Evolutionary conservation across 805 yeast genomes (phyloP).

Genomic region (Geotrichum ghanense): DNA sequence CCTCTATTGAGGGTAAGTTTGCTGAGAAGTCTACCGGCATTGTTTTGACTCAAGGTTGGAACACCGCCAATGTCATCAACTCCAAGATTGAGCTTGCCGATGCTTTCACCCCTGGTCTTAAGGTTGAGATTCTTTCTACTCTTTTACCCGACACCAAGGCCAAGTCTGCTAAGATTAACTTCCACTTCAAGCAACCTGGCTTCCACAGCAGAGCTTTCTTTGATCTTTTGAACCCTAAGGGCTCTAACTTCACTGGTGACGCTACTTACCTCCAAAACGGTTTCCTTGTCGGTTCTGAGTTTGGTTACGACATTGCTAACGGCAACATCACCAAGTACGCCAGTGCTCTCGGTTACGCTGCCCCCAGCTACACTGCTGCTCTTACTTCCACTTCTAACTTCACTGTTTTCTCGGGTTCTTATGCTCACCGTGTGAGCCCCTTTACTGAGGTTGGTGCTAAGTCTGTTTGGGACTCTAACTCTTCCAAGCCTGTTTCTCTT

Average conservation of each 20-base stretch:
- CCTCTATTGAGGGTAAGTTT: slow-evolving; percentile 84
- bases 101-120: slow-evolving; percentile 88
- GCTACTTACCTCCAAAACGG: slow-evolving; percentile 92
- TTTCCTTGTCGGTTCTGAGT: slow-evolving; percentile 92
- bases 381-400: slow-evolving; percentile 78
- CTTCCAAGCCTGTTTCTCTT: slow-evolving; percentile 69
- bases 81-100: slow-evolving; percentile 90
- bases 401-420: slow-evolving; percentile 84
- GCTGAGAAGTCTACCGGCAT: slow-evolving; percentile 87
- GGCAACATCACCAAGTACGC: slow-evolving; percentile 93
- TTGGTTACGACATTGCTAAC: slow-evolving; percentile 88
- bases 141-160: slow-evolving; percentile 71
- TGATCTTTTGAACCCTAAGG: slow-evolving; percentile 67
- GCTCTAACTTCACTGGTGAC: slow-evolving; percentile 93
- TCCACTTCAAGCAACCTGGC: slow-evolving; percentile 84
- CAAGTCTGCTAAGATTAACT: slow-evolving; percentile 81
- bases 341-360: slow-evolving; percentile 86
- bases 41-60: slow-evolving; percentile 95
- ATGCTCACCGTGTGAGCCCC: slow-evolving; percentile 91
- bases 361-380: slow-evolving; percentile 77
- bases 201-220: slow-evolving; percentile 91
- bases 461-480: slow-evolving; percentile 85
- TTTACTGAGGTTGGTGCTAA: slow-evolving; percentile 94
- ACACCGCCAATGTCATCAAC: slow-evolving; percentile 81
- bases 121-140: slow-evolving; percentile 80